Conservation (phyloP, 2,329 filamentous ascomycete genomes). For the Colletotrichum plurivorum region DNA sequence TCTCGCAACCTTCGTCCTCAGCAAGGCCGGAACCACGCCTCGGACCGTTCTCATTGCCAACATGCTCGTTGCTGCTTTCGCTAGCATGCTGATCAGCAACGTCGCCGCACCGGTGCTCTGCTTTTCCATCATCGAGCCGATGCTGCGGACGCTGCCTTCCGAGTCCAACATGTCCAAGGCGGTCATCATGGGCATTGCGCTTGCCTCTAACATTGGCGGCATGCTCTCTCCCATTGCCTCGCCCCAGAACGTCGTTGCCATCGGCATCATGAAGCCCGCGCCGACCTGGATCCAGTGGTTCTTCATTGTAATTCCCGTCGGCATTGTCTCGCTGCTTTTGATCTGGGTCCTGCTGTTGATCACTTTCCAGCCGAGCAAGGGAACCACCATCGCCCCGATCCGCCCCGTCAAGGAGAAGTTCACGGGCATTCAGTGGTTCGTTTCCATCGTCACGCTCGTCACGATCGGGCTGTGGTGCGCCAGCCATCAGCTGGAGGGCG, state of each 20-base stretch:
- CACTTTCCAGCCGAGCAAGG: slow-evolving; percentile 87
- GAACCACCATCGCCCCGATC: slow-evolving; percentile 92
- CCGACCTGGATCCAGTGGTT: slow-evolving; percentile 98
- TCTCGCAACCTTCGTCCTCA: slow-evolving; percentile 95
- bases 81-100: slow-evolving; percentile 99
- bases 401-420: slow-evolving; percentile 91
- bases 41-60: slow-evolving; percentile 93
- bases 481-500: slow-evolving; percentile 86
- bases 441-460: slow-evolving; percentile 82
- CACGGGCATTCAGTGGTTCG: slow-evolving; percentile 92
- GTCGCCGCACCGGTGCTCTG: slow-evolving; percentile 97
- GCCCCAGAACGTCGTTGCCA: slow-evolving; percentile 95
- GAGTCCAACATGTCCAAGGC: slow-evolving; percentile 96
- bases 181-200: slow-evolving; percentile 92
- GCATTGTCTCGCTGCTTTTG: slow-evolving; percentile 86
- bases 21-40: slow-evolving; percentile 94
- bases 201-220: slow-evolving; percentile 95
- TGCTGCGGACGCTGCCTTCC: slow-evolving; percentile 91
- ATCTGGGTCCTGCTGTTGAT: slow-evolving; percentile 91
- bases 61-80: slow-evolving; percentile 98
- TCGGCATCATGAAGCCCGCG: slow-evolving; percentile 93
- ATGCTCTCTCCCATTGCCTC: slow-evolving; percentile 98
- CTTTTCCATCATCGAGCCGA: slow-evolving; percentile 98
- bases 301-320: slow-evolving; percentile 94
- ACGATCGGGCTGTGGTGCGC: slow-evolving; percentile 96